These are phyloP conservation scores for Cutaneotrichosporon spelunceum DNA, from an alignment of 1,284 basidiomycete species.

Conservation along the genomic window DNA sequence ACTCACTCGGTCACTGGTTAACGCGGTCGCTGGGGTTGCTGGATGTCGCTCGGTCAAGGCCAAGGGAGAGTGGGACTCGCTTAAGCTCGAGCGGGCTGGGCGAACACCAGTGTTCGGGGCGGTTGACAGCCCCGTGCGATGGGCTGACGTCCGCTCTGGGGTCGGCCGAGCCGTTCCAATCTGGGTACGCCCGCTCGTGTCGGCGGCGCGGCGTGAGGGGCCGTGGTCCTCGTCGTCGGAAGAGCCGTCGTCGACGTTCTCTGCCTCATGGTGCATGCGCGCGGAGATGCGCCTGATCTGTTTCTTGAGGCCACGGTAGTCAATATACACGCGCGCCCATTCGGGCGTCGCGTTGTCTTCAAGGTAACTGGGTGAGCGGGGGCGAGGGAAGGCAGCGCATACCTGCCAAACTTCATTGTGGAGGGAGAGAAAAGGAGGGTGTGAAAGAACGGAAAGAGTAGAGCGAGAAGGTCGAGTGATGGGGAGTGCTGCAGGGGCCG, in stretches of 20 bases:
- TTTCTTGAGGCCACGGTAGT: slow-evolving; percentile 52
- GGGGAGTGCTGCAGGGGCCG: too few relatives aligned
- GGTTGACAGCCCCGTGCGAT: background rate
- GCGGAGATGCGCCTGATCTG: slow-evolving; percentile 45
- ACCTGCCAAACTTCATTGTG: slow-evolving; percentile 9
- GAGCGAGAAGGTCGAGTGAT: background rate
- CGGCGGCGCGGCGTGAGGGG: slow-evolving; percentile 17
- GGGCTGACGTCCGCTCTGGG: background rate
- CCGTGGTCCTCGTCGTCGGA: slow-evolving; percentile 47
- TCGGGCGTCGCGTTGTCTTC: slow-evolving; percentile 50
- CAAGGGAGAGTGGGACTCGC: background rate
- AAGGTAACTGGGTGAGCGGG: slow-evolving; percentile 39
- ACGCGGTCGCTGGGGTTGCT: too few relatives aligned
- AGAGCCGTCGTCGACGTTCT: slow-evolving; percentile 30
- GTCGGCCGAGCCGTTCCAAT: slow-evolving; percentile 2
- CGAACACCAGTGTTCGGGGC: background rate
- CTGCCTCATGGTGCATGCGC: slow-evolving; percentile 30
- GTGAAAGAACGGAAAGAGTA: background rate
- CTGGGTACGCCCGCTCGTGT: background rate
- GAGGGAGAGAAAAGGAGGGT: background rate
- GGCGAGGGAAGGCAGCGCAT: background rate
- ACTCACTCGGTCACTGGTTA: too few relatives aligned
- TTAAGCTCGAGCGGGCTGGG: background rate
- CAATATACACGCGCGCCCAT: slow-evolving; percentile 53
- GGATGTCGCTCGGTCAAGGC: too few relatives aligned